Evolutionary conservation across 2,329 filamentous ascomycete genomes (phyloP).

Genomic region (Fusarium pseudoanthophilum): DNA sequence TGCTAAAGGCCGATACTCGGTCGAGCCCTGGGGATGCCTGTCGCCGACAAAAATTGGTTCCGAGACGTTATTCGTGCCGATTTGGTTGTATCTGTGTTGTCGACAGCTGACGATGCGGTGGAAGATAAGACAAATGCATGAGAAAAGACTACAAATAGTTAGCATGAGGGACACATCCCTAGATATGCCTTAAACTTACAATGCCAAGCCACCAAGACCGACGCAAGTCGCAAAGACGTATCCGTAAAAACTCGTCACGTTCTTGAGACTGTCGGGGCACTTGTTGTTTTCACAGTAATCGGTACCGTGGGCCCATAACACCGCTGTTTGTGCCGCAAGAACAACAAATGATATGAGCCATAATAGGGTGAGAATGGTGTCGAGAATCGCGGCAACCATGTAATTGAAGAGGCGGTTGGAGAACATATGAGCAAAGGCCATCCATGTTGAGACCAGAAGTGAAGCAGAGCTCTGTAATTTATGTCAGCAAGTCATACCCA

Average conservation of each 20-base stretch:
- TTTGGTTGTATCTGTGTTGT: constrained; percentile 51
- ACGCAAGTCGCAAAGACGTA: constrained; percentile 49
- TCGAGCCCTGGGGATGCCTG: constrained; percentile 6
- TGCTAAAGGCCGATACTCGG: neutral
- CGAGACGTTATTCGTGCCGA: constrained; percentile 12
- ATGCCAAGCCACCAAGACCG: constrained; percentile 55
- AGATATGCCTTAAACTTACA: constrained; percentile 50
- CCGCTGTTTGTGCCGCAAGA: constrained; percentile 50
- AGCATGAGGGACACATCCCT: fast-evolving
- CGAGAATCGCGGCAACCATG: constrained; percentile 63
- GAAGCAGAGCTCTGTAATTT: constrained; percentile 53
- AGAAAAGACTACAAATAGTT: constrained; percentile 52
- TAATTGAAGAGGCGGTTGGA: constrained; percentile 61
- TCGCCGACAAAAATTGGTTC: neutral
- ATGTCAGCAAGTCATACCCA: neutral
- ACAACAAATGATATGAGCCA: constrained; percentile 61
- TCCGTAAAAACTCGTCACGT: constrained; percentile 39
- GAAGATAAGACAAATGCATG: constrained; percentile 54
- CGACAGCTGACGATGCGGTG: constrained; percentile 55
- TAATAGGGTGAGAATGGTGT: constrained; percentile 63
- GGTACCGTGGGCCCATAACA: constrained; percentile 31
- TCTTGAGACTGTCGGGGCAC: constrained; percentile 26
- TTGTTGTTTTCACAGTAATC: constrained; percentile 42
- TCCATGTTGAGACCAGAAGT: constrained; percentile 59
- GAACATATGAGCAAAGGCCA: constrained; percentile 56